Base-by-base conservation (phyloP, 2,329 filamentous ascomycete genomes). In the Cryphonectria nitschkei region DNA sequence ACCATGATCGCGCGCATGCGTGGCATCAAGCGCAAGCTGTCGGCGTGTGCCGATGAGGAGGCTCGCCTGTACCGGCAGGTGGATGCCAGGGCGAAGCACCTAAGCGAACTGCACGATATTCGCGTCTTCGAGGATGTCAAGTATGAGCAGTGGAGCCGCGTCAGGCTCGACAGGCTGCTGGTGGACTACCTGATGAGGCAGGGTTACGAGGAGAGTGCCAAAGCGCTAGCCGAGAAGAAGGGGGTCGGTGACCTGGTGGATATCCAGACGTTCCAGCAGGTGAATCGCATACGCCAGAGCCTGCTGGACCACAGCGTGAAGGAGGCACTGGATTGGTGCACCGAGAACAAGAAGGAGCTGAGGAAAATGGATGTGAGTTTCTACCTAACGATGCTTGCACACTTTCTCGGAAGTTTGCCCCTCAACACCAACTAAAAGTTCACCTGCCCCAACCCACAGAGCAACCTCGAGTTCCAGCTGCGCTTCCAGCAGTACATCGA, bases 401-500 rank as follows among this genome's bases (percentile, higher is more conserved):
- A 3, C 9, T 16, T 0, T 19, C 29, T 37, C 16, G 43, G 16
- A 6, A 11, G 46, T n/a, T 46, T 26, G 14, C 14, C 14, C 41
- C 41, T 34, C 32, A 26, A 13, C 39, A 65, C 2, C 14, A 32
- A 41, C 69, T 71, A 41, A 69, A 63, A 14, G 22, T 22, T 22
- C 22, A 22, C 8, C 46, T 39, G 37, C 37, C 29, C 3, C 32
- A 19, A 14, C 19, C 41, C 13, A 16, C 75, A 94, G 86, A 94
- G 91, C 77, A 93, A 92, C 75, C 87, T 99, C 22, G 96, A 99
- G 80, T 97, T 97, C 78, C 93, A 97, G 85, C 87, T 99, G 60
- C 91, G 96, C 16, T 87, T 97, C 76, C 96, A 99, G 80, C 95
- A 98, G 79, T 98, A 95, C 79, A 95, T 98, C 76, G 96, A 98